Evolutionary conservation across 2,329 filamentous ascomycete species (phyloP).

Genomic region (Penicillium sp.): DNA sequence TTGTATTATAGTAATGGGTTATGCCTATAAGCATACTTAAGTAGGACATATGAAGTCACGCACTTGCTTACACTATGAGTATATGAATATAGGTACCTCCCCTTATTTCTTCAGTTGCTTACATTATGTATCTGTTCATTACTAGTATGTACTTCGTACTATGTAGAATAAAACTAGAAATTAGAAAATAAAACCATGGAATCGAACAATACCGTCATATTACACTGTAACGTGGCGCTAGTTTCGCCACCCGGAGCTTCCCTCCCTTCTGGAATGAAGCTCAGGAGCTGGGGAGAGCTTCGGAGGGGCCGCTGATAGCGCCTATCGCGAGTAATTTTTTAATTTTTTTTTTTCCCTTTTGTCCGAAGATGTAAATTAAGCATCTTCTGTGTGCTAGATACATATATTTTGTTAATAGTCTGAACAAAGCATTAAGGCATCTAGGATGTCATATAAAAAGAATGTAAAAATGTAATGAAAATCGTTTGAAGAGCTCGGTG

Average conservation of each 20-base stretch:
- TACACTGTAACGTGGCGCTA: constrained; percentile 18
- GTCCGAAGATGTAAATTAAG: neutral
- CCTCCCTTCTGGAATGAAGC: constrained; percentile 23
- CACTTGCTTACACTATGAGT: neutral
- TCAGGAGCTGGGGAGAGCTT: constrained; percentile 25
- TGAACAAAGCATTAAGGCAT: neutral
- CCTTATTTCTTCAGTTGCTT: neutral
- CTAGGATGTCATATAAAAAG: neutral
- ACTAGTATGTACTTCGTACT: too few relatives aligned
- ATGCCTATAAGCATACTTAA: too few relatives aligned
- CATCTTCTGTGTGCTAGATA: neutral
- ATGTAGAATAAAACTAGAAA: neutral
- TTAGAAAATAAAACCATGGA: neutral
- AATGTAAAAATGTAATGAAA: neutral
- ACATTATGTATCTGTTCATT: too few relatives aligned
- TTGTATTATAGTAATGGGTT: too few relatives aligned
- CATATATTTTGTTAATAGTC: neutral
- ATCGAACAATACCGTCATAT: neutral
- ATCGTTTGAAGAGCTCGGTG: constrained; percentile 10
- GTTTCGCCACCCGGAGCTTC: constrained; percentile 25
- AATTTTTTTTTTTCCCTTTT: neutral
- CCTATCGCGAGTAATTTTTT: constrained; percentile 22
- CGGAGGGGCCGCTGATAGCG: constrained; percentile 29
- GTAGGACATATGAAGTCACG: neutral
- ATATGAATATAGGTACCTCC: neutral